These are phyloP conservation scores for Fragaria nilgerrensis DNA, from an alignment of 306 rosid species.

Conservation along the genomic window DNA sequence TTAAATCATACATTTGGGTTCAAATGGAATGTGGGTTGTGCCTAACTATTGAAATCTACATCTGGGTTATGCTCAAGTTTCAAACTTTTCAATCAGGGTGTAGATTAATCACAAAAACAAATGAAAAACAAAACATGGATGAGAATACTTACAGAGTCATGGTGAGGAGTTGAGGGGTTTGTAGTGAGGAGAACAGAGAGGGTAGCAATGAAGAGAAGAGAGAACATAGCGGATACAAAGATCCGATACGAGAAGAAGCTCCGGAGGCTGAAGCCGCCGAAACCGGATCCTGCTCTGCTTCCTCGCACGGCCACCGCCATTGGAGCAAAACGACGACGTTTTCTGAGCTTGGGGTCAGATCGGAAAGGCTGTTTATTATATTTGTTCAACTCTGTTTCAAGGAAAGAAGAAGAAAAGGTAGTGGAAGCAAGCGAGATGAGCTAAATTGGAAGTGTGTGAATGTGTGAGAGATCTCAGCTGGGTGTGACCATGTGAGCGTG, in stretches of 20 bases:
- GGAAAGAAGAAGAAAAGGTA: too few species aligned
- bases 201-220: constrained; percentile 87
- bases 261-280: constrained; percentile 60
- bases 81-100: not conserved
- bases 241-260: constrained; percentile 93
- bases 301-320: constrained; percentile 95
- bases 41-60: not conserved
- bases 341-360: constrained; percentile 17
- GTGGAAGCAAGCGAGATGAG: not conserved
- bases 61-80: constrained; percentile 15
- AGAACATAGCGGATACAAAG: constrained; percentile 90
- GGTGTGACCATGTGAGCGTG: constrained; percentile 1
- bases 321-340: constrained; percentile 26
- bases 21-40: constrained; percentile 10
- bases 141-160: constrained; percentile 64
- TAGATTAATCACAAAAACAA: constrained; percentile 18
- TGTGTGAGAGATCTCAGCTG: constrained; percentile 18
- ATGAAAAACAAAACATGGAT: not conserved
- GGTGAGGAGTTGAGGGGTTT: constrained; percentile 61
- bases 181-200: constrained; percentile 68
- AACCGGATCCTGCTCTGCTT: constrained; percentile 48
- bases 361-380: not conserved
- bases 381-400: not conserved
- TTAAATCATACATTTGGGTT: not conserved
- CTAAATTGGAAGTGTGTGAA: not conserved